phyloP scores from a whole-genome alignment of 768 basidiomycete genomes.

The Phlegmacium glaucopus region DNA sequence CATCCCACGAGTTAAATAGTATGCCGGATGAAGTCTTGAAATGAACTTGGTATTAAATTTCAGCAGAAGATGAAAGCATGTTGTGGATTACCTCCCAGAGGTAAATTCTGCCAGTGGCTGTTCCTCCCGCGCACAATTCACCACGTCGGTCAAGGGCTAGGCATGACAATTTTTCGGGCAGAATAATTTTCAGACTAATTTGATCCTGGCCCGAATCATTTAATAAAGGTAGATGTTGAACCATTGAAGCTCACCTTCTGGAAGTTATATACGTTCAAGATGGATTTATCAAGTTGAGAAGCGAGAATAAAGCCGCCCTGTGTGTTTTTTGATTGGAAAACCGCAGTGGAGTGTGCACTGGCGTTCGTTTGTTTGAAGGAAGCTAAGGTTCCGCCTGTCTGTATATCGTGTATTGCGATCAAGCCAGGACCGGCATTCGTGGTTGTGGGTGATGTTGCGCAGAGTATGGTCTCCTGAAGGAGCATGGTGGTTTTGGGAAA shows the following conservation, averaged over 20 bases:
- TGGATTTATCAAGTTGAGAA: slow-evolving; percentile 83
- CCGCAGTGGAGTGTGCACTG: slow-evolving; percentile 58
- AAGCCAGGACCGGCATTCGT: slow-evolving; percentile 52
- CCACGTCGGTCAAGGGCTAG: slow-evolving; percentile 73
- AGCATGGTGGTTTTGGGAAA: slow-evolving; percentile 38
- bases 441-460: slow-evolving; percentile 51
- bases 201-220: slow-evolving; percentile 66
- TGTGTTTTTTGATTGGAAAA: slow-evolving; percentile 63
- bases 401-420: slow-evolving; percentile 78
- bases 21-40: slow-evolving; percentile 88
- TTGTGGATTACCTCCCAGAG: slow-evolving; percentile 83
- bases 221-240: slow-evolving; percentile 5
- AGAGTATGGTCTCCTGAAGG: slow-evolving; percentile 68
- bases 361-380: slow-evolving; percentile 87
- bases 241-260: slow-evolving; percentile 65
- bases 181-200: slow-evolving; percentile 76
- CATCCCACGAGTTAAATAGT: slow-evolving; percentile 88
- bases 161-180: slow-evolving; percentile 87
- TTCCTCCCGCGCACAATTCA: slow-evolving; percentile 83
- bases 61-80: neutral
- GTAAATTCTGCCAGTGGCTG: slow-evolving; percentile 84
- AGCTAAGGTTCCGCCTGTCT: slow-evolving; percentile 69
- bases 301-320: slow-evolving; percentile 84
- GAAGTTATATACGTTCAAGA: slow-evolving; percentile 88
- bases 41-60: slow-evolving; percentile 3